A percentile compares a stretch with the other conserved stretches of the same genome.
Conservation (phyloP, 1,284 basidiomycete species). For the Melampsora americana region DNA sequence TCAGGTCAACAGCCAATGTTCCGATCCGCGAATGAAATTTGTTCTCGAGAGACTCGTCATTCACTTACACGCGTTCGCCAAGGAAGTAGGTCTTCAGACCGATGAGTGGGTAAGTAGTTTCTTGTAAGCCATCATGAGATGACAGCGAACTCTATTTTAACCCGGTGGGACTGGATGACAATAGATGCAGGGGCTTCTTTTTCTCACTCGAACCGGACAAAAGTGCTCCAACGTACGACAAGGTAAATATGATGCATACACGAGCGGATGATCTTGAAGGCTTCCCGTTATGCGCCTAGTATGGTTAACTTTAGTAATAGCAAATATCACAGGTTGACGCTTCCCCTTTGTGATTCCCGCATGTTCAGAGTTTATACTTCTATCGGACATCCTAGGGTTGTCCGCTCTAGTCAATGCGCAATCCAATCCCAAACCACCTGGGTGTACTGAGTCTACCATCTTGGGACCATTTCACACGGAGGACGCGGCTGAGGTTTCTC, state of each 20-base stretch:
- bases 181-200: slow-evolving; percentile 23
- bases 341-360: slow-evolving; percentile 48
- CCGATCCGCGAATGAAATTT: slow-evolving; percentile 58
- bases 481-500: slow-evolving; percentile 68
- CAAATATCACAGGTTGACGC: slow-evolving; percentile 56
- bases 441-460: slow-evolving; percentile 62
- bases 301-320: slow-evolving; percentile 54
- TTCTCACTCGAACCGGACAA: slow-evolving; percentile 42
- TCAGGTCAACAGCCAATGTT: slow-evolving; percentile 53
- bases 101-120: slow-evolving; percentile 71
- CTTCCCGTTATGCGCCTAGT: slow-evolving; percentile 47
- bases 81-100: slow-evolving; percentile 69
- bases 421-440: slow-evolving; percentile 66
- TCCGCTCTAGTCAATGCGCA: slow-evolving; percentile 72
- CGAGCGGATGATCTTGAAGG: neutral
- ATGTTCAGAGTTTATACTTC: slow-evolving; percentile 71
- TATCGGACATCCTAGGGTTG: slow-evolving; percentile 73
- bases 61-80: slow-evolving; percentile 69
- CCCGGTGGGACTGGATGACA: neutral
- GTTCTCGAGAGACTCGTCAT: slow-evolving; percentile 60
- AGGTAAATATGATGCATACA: slow-evolving; percentile 46
- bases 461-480: slow-evolving; percentile 81
- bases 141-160: slow-evolving; percentile 46
- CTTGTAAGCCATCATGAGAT: slow-evolving; percentile 46
- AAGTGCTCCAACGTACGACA: slow-evolving; percentile 46